Base-by-base conservation (phyloP, 2,329 filamentous ascomycete species). In the Epichloe bromicola region DNA sequence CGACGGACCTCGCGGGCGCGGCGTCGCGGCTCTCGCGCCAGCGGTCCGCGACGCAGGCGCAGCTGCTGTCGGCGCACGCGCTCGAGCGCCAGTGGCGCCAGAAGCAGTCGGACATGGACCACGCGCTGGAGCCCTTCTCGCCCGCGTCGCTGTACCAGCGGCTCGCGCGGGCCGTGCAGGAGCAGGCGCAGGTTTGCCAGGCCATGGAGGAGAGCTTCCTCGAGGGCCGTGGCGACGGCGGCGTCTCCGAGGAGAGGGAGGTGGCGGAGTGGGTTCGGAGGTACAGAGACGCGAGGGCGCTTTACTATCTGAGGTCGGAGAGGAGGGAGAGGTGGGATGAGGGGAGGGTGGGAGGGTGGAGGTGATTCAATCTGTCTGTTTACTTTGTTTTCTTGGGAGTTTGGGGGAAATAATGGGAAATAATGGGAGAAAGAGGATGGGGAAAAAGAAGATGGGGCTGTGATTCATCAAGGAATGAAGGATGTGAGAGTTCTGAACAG, bases 311-410 rank as follows among this genome's bases (percentile, higher is more conserved):
- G 50, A 76, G 93, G 52, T 82, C 84, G 62, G 93, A 97, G 71
- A 79, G 88, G 57, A 95, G 90, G 67, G 86, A 89, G 61, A 78
- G 93, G 59, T 97, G 93, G 93, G 93, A 97, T 65, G 91, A 97
- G 68, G 89, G 91, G 23, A 76, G 91, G 58, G 91, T 97, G 36
- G 91, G 91, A 11, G 93, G 93, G 1, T 97, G 93, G 93, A 79
- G 91, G 61, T 91, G 72, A 80, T 30, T 30, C 30, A 3, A 11
- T 30, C 10, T 30, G 26, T 30, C 3, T 30, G 8, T 30, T 10
- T 30, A 10, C 19, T 19, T 19, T 14, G 43, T 41, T 41, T 19
- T 19, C 19, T 19, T 19, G 19, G 19, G 19, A 19, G 19, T 19
- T n/a, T n/a, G n/a, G n/a, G n/a, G n/a, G n/a, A n/a, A n/a, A n/a